These are phyloP conservation scores for Alternaria sp. DNA, from an alignment of 2,329 filamentous ascomycete species.

Conservation along the genomic window DNA sequence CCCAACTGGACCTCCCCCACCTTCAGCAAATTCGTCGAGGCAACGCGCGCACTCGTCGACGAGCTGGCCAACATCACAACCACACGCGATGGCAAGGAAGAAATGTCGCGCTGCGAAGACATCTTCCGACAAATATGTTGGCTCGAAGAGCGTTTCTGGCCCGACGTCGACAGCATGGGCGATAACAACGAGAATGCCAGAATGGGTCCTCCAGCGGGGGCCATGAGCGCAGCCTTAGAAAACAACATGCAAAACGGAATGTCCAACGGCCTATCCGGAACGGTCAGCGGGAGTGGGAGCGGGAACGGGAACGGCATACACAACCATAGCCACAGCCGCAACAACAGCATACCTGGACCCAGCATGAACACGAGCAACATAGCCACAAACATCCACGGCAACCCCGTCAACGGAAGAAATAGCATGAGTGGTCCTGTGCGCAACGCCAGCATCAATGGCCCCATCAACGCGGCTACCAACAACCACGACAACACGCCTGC, in stretches of 20 bases:
- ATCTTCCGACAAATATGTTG: conserved; percentile 59
- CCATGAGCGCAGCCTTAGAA: conserved; percentile 34
- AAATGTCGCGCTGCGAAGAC: conserved; percentile 58
- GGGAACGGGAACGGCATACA: conserved; percentile 16
- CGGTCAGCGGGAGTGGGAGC: conserved; percentile 15
- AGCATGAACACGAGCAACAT: conserved; percentile 19
- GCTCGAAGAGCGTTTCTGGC: conserved; percentile 60
- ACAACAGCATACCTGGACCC: conserved; percentile 16
- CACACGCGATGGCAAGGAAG: conserved; percentile 57
- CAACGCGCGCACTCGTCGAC: conserved; percentile 58
- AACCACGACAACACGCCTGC: conserved; percentile 33
- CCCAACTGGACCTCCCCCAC: conserved; percentile 62
- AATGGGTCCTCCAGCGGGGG: conserved; percentile 26
- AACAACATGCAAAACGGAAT: conserved; percentile 33
- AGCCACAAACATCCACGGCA: conserved; percentile 16
- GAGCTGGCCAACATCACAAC: conserved; percentile 60
- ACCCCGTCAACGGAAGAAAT: conserved; percentile 10
- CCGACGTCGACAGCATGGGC: conserved; percentile 60
- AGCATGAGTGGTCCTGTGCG: conserved; percentile 21
- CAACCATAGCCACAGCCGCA: conserved; percentile 9
- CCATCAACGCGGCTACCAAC: conserved; percentile 21
- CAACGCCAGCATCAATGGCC: conserved; percentile 22
- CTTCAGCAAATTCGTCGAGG: conserved; percentile 61
- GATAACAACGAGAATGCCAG: conserved; percentile 53
- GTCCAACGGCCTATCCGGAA: conserved; percentile 9